Base-by-base conservation (phyloP, 2,329 filamentous ascomycete species). In the Alternaria burnsii region DNA sequence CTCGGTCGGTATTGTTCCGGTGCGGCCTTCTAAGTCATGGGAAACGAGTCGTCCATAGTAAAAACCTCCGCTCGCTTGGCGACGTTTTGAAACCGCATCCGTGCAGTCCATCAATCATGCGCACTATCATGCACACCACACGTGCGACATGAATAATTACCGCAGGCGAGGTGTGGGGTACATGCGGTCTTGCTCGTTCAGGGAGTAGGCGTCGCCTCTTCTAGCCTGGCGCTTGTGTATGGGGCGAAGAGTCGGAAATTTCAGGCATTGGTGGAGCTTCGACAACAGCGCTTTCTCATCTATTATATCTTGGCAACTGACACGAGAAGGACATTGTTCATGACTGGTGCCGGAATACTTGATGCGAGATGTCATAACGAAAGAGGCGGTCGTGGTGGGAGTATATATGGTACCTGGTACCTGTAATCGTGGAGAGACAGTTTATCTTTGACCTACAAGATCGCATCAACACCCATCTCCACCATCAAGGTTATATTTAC, bases 191-290 rank as follows among this genome's bases (percentile, higher is more conserved):
- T 50, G 9, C 46, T 24, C 32, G 22, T 10, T 38, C 20, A 36
- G 30, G 32, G 6, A 10, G 20, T 12, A 4, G 22, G 32, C 22
- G 46, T 26, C 16, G 20, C 46, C 8, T 8, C 9, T 22, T 24
- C 14, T n/a, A 24, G 32, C n/a, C 18, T 50, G 20, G 18, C 40
- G 40, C 20, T 14, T 42, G 40, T 24, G 40, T 42, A 38, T 1
- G 4, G 22, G 32, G 46, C 46, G 46, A 50, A 18, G 20, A 26
- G 32, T 50, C 46, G 46, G 46, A 50, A 50, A 26, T 50, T 50
- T 50, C 36, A 50, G 46, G 46, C 32, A 50, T 50, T 50, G 46
- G 46, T 50, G 46, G 46, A 50, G 30, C 46, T 50, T 50, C 14
- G 32, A 38, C 20, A 22, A 2, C 30, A 22, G 32, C 32, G 30